Percentiles rank a stretch among this genome's conserved stretches.
These are phyloP conservation scores for Trichoderma sp. DNA, from an alignment of 2,329 filamentous ascomycete genomes.

Conservation along the genomic window DNA sequence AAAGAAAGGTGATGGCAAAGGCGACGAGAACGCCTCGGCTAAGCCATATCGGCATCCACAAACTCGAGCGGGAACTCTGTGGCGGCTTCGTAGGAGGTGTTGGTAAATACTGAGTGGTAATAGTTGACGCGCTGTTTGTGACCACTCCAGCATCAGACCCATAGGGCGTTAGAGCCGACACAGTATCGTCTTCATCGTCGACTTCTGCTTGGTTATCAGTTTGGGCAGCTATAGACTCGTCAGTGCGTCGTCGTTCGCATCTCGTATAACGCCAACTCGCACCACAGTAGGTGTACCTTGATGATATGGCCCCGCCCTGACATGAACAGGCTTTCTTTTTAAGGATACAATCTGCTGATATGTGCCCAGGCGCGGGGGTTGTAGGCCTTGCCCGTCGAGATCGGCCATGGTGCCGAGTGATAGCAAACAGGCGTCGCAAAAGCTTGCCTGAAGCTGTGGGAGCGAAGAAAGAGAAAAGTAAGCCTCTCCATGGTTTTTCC, in stretches of 20 bases:
- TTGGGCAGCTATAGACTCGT: constrained; percentile 6
- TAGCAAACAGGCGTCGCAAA: background rate
- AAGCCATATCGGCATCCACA: constrained; percentile 19
- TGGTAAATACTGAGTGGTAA: background rate
- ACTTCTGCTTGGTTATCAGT: background rate
- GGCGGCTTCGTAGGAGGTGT: constrained; percentile 3
- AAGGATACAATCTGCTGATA: constrained; percentile 19
- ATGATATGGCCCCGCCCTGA: constrained; percentile 13
- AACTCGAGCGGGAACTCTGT: background rate
- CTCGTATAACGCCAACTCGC: background rate
- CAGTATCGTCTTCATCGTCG: background rate
- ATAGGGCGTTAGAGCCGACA: background rate
- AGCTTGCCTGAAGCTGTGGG: background rate
- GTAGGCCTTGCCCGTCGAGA: background rate
- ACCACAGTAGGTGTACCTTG: background rate
- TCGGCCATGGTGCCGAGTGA: background rate
- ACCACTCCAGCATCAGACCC: background rate
- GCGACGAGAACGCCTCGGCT: background rate
- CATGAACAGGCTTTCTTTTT: constrained; percentile 8
- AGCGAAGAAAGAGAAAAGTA: background rate
- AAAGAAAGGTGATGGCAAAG: background rate
- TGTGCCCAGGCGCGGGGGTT: constrained; percentile 7
- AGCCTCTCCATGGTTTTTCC: background rate
- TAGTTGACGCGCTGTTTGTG: background rate
- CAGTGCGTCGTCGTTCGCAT: background rate